Conservation (phyloP, 192 early-diverging fungal species). For the Rhizophlyctis rosea region DNA sequence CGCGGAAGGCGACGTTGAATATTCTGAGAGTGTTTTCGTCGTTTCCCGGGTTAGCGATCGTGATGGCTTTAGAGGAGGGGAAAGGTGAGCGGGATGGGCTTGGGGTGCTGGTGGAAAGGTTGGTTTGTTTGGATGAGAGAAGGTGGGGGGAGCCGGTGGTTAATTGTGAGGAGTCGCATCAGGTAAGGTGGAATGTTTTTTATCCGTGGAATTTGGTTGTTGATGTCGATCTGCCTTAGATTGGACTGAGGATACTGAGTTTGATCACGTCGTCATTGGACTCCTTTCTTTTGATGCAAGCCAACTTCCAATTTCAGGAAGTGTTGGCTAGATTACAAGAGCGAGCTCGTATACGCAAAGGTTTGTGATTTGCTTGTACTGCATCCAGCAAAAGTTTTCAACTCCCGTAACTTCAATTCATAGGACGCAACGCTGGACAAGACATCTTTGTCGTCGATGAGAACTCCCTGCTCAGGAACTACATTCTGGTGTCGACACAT, state of each 20-base stretch:
- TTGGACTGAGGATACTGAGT: constrained; percentile 40
- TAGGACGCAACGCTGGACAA: constrained; percentile 6
- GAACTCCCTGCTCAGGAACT: constrained; percentile 37
- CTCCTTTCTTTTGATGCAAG: constrained; percentile 43
- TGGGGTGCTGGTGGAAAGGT: too few species aligned
- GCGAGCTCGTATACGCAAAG: constrained; percentile 4
- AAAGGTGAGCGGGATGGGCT: too few species aligned
- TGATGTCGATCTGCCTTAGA: too few species aligned
- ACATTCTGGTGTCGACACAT: constrained; percentile 36
- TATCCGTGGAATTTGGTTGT: too few species aligned
- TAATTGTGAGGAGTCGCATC: constrained; percentile 38
- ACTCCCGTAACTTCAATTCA: too few species aligned
- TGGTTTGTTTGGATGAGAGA: constrained; percentile 20
- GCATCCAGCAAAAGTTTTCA: background rate
- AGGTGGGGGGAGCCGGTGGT: constrained; percentile 7
- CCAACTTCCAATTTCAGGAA: constrained; percentile 33
- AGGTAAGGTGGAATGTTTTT: background rate
- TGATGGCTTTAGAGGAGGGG: constrained; percentile 30
- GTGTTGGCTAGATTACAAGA: constrained; percentile 33
- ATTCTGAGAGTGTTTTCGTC: constrained; percentile 41
- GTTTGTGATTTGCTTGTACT: constrained; percentile 2
- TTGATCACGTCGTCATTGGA: constrained; percentile 40
- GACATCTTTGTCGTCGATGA: constrained; percentile 35
- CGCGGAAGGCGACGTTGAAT: constrained; percentile 38
- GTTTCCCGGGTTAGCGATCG: constrained; percentile 40